These are phyloP conservation scores for Leptosphaerulina australis DNA, from an alignment of 2,329 filamentous ascomycete species.

Conservation along the genomic window DNA sequence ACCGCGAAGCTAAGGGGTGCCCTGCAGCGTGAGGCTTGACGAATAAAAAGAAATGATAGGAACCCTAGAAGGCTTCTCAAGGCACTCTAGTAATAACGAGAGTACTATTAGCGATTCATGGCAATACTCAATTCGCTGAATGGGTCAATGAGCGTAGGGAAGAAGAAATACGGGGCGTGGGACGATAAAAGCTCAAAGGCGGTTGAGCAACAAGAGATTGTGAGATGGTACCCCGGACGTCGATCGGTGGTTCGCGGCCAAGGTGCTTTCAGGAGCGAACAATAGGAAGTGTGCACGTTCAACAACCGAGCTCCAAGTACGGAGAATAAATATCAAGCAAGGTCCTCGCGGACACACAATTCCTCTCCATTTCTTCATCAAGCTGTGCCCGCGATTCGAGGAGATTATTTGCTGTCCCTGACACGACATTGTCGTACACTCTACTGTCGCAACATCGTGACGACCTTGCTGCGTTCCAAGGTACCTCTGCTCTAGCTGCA, in stretches of 20 bases:
- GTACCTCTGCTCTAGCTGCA: conserved; percentile 1
- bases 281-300: conserved; percentile 11
- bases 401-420: conserved; percentile 20
- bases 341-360: background rate
- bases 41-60: conserved; percentile 21
- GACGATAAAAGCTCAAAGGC: conserved; percentile 5
- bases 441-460: conserved; percentile 12
- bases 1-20: conserved; percentile 22
- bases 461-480: conserved; percentile 1
- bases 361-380: background rate
- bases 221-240: conserved; percentile 17
- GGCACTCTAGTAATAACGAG: conserved; percentile 7
- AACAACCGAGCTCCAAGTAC: conserved; percentile 7
- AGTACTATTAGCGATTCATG: conserved; percentile 19
- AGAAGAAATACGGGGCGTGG: conserved; percentile 9
- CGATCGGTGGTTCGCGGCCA: conserved; percentile 17
- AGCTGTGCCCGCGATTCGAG: conserved; percentile 6
- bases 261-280: conserved; percentile 16
- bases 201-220: conserved; percentile 18
- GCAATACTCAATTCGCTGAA: background rate
- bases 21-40: conserved; percentile 24
- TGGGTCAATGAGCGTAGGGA: conserved; percentile 8
- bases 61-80: conserved; percentile 19
- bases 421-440: conserved; percentile 22
- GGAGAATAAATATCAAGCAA: conserved; percentile 10